Conservation (phyloP, 2,329 filamentous ascomycete species). For the Westerdykella ornata region DNA sequence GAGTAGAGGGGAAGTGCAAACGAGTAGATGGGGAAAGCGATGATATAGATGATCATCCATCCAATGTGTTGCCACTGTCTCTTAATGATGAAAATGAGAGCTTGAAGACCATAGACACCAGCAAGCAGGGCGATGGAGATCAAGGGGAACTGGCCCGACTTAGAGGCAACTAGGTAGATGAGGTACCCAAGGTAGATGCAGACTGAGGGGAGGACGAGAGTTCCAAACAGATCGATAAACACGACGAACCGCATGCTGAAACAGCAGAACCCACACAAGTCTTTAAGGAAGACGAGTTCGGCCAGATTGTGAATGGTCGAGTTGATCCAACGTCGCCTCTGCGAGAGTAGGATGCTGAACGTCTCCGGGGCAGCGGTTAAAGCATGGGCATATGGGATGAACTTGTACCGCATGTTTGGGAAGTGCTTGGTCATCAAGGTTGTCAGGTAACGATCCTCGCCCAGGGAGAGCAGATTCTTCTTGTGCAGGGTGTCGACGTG, state of each 20-base stretch:
- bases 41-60: conserved; percentile 98
- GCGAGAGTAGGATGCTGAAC: conserved; percentile 91
- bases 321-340: conserved; percentile 98
- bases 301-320: conserved; percentile 95
- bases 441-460: conserved; percentile 94
- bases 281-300: conserved; percentile 81
- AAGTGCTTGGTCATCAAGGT: conserved; percentile 98
- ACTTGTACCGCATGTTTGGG: conserved; percentile 92
- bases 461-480: conserved; percentile 86
- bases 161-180: conserved; percentile 67
- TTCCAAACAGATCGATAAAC: conserved; percentile 88
- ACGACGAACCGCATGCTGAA: conserved; percentile 98
- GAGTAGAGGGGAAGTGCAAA: conserved; percentile 90
- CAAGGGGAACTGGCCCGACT: conserved; percentile 68
- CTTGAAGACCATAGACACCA: conserved; percentile 90
- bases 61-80: conserved; percentile 97
- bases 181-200: conserved; percentile 82
- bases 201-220: conserved; percentile 83
- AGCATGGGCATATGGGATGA: conserved; percentile 86
- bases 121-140: conserved; percentile 87
- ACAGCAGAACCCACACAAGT: conserved; percentile 97
- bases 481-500: conserved; percentile 90
- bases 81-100: conserved; percentile 92
- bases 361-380: conserved; percentile 89
- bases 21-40: conserved; percentile 92